Evolutionary conservation across 306 rosid genomes (phyloP).

Genomic region (Carpinus fangiana): DNA sequence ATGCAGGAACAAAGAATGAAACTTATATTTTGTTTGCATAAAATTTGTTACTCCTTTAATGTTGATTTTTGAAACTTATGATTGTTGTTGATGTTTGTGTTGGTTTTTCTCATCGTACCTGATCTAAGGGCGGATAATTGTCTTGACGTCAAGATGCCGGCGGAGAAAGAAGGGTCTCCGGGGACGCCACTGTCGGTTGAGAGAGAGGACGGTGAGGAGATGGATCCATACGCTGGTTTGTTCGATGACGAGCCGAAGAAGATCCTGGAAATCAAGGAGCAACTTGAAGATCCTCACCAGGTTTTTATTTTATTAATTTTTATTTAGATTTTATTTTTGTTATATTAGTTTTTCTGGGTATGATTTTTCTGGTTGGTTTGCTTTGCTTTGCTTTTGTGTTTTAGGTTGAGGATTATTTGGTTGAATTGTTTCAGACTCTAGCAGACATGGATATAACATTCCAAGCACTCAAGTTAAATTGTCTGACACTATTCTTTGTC

Average conservation of each 20-base stretch:
- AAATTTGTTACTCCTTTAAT: too few relatives aligned
- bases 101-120: constrained; percentile 28
- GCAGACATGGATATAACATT: constrained; percentile 97
- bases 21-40: too few relatives aligned
- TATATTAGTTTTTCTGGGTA: not conserved
- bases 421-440: constrained; percentile 78
- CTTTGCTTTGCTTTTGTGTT: not conserved
- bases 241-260: constrained; percentile 84
- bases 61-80: too few relatives aligned
- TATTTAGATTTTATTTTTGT: not conserved
- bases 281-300: constrained; percentile 77
- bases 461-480: constrained; percentile 75
- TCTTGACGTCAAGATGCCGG: constrained; percentile 20
- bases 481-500: not conserved
- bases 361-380: not conserved
- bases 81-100: not conserved
- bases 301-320: too few relatives aligned
- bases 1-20: too few relatives aligned
- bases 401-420: constrained; percentile 74
- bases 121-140: constrained; percentile 23
- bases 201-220: constrained; percentile 44
- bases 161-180: constrained; percentile 45
- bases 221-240: constrained; percentile 73
- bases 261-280: constrained; percentile 82
- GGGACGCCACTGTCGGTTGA: constrained; percentile 62